Evolutionary conservation across 1,284 basidiomycete species (phyloP).

Genomic region (Singerocomus rubriflavus): DNA sequence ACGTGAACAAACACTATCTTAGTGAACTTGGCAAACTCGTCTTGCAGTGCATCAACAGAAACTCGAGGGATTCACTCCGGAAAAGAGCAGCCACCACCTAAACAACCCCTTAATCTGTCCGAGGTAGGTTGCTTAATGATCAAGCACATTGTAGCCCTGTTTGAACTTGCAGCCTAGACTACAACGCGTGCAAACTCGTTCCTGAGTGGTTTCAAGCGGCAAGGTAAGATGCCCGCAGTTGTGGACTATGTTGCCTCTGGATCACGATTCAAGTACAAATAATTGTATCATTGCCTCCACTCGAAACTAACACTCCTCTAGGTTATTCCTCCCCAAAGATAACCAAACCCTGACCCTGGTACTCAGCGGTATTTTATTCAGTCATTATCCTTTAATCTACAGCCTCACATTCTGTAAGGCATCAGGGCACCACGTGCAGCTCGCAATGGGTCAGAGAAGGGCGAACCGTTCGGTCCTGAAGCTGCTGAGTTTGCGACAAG

Average conservation of each 20-base stretch:
- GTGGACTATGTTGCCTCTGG: slow-evolving; percentile 95
- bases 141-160: slow-evolving; percentile 1
- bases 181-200: slow-evolving; percentile 78
- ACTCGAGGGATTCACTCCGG: slow-evolving; percentile 89
- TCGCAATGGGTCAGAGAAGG: slow-evolving; percentile 79
- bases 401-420: slow-evolving; percentile 41
- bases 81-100: slow-evolving; percentile 79
- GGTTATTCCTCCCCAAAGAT: slow-evolving; percentile 85
- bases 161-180: slow-evolving; percentile 42
- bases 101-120: slow-evolving; percentile 79
- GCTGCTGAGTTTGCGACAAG: slow-evolving; percentile 79
- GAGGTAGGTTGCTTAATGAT: slow-evolving; percentile 46
- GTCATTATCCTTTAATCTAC: not conserved
- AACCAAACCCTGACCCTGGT: slow-evolving; percentile 90
- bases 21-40: not conserved
- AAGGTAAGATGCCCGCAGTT: slow-evolving; percentile 78
- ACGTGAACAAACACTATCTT: slow-evolving; percentile 30
- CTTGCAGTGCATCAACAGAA: slow-evolving; percentile 69
- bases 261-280: slow-evolving; percentile 82
- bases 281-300: not conserved
- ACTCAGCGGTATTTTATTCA: slow-evolving; percentile 60
- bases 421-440: slow-evolving; percentile 83
- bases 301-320: slow-evolving; percentile 30
- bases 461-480: slow-evolving; percentile 87
- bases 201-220: slow-evolving; percentile 88